Evolutionary conservation across 2,329 filamentous ascomycete species (phyloP).

Genomic region (Alternaria longipes): DNA sequence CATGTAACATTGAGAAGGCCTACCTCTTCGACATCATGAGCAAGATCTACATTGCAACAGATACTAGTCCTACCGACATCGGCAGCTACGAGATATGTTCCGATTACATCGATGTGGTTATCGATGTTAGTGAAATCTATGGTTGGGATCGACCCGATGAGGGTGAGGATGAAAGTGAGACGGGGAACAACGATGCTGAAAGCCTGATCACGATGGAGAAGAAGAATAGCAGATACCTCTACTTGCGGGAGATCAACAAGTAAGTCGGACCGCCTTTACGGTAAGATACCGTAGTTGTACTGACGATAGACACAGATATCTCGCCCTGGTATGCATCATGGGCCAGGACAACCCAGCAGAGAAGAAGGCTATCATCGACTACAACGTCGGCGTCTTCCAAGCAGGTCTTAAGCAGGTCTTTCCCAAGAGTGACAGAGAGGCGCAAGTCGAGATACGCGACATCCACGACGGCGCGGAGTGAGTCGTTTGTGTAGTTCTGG

Average conservation of each 20-base stretch:
- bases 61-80: constrained; percentile 92
- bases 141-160: constrained; percentile 68
- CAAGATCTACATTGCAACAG: constrained; percentile 98
- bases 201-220: constrained; percentile 70
- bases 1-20: constrained; percentile 95
- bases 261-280: constrained; percentile 48
- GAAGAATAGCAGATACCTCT: constrained; percentile 67
- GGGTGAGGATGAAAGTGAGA: constrained; percentile 50
- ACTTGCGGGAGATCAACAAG: constrained; percentile 73
- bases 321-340: constrained; percentile 87
- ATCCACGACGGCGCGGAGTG: constrained; percentile 25
- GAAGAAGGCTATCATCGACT: constrained; percentile 84
- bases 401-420: constrained; percentile 83
- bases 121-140: constrained; percentile 95
- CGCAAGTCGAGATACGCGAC: constrained; percentile 35
- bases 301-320: constrained; percentile 62
- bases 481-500: constrained; percentile 1
- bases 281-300: neutral
- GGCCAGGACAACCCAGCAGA: constrained; percentile 81
- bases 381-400: constrained; percentile 85
- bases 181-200: constrained; percentile 64
- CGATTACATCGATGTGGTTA: constrained; percentile 98
- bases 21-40: constrained; percentile 97
- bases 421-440: constrained; percentile 54
- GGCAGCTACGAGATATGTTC: constrained; percentile 98